A percentile compares a stretch with the other conserved stretches of the same genome.
These are phyloP conservation scores for Rhizopus arrhizus DNA, from an alignment of 371 early-diverging fungal species.

Conservation along the genomic window DNA sequence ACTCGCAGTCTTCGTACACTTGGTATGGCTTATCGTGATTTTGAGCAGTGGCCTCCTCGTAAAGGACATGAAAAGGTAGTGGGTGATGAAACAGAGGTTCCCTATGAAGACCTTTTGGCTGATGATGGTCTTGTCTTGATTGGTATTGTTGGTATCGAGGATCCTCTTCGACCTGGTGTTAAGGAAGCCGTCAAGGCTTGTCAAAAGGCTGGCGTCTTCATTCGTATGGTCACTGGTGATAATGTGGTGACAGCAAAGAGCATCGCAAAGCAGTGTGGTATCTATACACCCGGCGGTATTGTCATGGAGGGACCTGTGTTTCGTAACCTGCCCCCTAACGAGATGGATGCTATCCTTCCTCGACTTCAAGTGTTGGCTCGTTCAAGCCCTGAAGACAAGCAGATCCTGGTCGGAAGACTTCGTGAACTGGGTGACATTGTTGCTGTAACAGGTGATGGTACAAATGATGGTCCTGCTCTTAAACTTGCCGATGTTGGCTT, in stretches of 20 bases:
- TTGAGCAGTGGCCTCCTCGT: conserved; percentile 58
- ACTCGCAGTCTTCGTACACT: conserved; percentile 67
- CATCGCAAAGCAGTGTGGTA: conserved; percentile 71
- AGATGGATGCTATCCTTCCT: conserved; percentile 64
- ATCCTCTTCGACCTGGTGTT: conserved; percentile 71
- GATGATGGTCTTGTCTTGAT: conserved; percentile 51
- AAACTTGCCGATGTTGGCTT: conserved; percentile 79
- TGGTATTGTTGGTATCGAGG: conserved; percentile 70
- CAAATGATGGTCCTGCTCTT: conserved; percentile 73
- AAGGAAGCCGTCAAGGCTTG: conserved; percentile 64
- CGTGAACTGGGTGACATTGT: conserved; percentile 67
- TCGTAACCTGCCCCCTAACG: conserved; percentile 53
- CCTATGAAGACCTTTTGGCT: conserved; percentile 49
- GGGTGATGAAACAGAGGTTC: conserved; percentile 44
- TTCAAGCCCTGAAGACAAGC: conserved; percentile 73
- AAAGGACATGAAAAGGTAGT: conserved; percentile 24
- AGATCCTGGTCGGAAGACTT: conserved; percentile 63
- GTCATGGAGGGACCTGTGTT: conserved; percentile 73
- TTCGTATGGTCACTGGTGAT: conserved; percentile 86
- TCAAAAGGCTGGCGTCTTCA: conserved; percentile 73
- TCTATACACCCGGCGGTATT: conserved; percentile 60
- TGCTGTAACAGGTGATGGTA: conserved; percentile 82
- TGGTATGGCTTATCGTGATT: conserved; percentile 71
- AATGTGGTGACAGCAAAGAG: conserved; percentile 68
- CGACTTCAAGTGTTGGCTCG: conserved; percentile 71